Percentiles rank a stretch among this genome's conserved stretches.
Conservation (phyloP, 1,284 basidiomycete genomes). For the Cutaneotrichosporon sp. region DNA sequence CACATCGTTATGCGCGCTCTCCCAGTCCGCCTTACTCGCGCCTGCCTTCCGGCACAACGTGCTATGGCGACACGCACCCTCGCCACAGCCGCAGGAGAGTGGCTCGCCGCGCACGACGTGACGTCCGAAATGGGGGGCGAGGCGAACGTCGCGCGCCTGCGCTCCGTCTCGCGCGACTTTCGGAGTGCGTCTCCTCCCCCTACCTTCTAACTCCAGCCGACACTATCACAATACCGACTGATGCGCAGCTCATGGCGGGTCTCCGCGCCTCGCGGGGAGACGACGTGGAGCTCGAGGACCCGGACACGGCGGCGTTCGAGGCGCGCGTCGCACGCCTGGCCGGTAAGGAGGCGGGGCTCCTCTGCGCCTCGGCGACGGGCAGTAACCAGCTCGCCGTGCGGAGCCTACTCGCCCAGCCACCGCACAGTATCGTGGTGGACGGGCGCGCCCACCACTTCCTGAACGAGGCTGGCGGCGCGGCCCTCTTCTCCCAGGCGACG, state of each 20-base stretch:
- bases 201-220: constrained; percentile 45
- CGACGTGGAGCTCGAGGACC: constrained; percentile 57
- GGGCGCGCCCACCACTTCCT: constrained; percentile 74
- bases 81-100: not conserved
- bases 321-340: constrained; percentile 74
- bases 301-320: constrained; percentile 69
- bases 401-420: constrained; percentile 85
- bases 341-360: constrained; percentile 75
- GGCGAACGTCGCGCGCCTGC: constrained; percentile 46
- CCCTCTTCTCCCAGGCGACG: constrained; percentile 85
- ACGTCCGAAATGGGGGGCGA: constrained; percentile 42
- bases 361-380: constrained; percentile 87
- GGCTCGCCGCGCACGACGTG: constrained; percentile 23
- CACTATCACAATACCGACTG: constrained; percentile 57
- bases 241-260: constrained; percentile 56
- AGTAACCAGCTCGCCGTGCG: constrained; percentile 83
- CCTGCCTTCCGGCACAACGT: not conserved
- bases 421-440: constrained; percentile 77
- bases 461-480: constrained; percentile 71
- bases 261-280: constrained; percentile 58
- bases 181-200: constrained; percentile 45
- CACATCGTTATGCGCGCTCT: too few species aligned
- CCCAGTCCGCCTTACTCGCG: not conserved
- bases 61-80: not conserved
- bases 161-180: constrained; percentile 50